Evolutionary conservation across 495 filamentous ascomycete genomes (phyloP), one percentile per base, ranked within the genome.

Genomic region (Elaphomyces granulatus): DNA sequence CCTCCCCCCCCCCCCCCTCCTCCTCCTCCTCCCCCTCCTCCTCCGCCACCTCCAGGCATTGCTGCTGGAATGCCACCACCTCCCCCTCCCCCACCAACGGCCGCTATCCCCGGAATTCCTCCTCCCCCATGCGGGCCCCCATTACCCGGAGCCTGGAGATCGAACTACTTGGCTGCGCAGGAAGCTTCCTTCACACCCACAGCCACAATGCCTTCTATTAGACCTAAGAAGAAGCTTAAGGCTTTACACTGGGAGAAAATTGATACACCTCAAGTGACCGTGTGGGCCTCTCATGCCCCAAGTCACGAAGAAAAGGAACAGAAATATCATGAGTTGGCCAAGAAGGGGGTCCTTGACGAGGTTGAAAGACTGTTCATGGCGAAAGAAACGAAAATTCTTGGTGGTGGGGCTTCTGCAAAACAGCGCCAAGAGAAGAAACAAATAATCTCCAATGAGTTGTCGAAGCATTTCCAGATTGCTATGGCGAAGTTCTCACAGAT

Each of bases 171-270:
- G 53, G 54, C 59, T 45, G 67, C 74, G 32, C 66, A 62, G 34
- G 40, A 51, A 20, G 59, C 58, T 26, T 46, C 56, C 19, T 51
- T 61, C 38, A 52, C 54, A 20, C 54, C 68, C 16, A 63, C 61
- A 9, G 62, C 76, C 34, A 63, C 71, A 32, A 65, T 84, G 52
- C 74, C 85, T 20, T 81, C 83, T 47, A 83, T 83, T 18, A 70
- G 88, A 47, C 87, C 92, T 21, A 96, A 94, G 72, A 95, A 92
- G 77, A 98, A 96, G 63, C 82, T 98, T 51, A 98, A 98, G 74
- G 87, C 90, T 26, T 72, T 98, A 45, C 90, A 98, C 65, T 98
- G 90, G 90, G 90, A 98, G 54, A 98, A 98, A 63, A 82, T 98
- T 28, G 90, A 98, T 58, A 71, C 85, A 37, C 83, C 86, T 12